Evolutionary conservation across 176 grass and related monocot species (phyloP).

Genomic region (Luzula sylvatica): DNA sequence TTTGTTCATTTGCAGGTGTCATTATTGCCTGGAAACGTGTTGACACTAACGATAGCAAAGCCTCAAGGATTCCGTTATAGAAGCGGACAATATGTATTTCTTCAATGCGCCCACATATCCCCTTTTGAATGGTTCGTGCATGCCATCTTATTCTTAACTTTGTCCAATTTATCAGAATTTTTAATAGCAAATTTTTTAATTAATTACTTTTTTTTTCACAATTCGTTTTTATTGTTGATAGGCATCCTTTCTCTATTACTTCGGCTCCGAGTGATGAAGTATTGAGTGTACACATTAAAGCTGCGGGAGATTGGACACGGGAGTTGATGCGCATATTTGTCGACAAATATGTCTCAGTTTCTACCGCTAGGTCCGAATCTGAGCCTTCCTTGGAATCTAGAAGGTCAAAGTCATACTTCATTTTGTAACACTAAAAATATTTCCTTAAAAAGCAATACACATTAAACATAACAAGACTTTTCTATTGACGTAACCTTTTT

Average conservation of each 20-base stretch:
- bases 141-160: neutral
- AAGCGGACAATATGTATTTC: constrained; percentile 94
- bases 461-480: too few species aligned
- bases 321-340: constrained; percentile 31
- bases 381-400: too few species aligned
- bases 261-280: constrained; percentile 83
- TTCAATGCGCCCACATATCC: constrained; percentile 84
- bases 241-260: constrained; percentile 99
- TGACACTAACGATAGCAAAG: constrained; percentile 75
- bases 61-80: constrained; percentile 76
- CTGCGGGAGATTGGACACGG: constrained; percentile 87
- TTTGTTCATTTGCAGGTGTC: constrained; percentile 49
- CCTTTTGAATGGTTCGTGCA: constrained; percentile 80
- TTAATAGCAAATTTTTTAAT: neutral
- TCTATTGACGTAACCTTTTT: too few species aligned
- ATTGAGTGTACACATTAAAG: constrained; percentile 89
- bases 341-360: too few species aligned
- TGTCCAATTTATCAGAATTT: neutral
- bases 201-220: neutral
- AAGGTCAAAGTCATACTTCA: too few species aligned
- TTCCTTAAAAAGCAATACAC: too few species aligned
- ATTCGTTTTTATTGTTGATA: constrained; percentile 18
- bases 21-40: constrained; percentile 91
- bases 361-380: too few species aligned
- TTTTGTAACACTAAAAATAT: too few species aligned